phyloP scores from a whole-genome alignment of 495 filamentous ascomycete genomes.

The Aspergillus cristatus region DNA sequence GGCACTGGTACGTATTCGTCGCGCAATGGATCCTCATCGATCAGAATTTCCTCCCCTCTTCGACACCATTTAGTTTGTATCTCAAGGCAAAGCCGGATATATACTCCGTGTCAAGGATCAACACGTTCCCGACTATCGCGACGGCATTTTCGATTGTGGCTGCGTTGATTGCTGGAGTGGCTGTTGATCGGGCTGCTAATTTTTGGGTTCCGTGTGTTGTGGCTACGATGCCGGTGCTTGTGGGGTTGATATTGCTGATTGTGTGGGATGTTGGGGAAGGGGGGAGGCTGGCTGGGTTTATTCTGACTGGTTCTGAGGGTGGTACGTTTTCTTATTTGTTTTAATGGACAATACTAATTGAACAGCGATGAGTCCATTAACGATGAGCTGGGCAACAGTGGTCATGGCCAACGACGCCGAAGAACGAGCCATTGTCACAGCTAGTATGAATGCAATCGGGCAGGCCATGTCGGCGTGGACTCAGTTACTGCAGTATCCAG shows the following conservation, averaged over 20 bases:
- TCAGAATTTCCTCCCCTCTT: conserved; percentile 20
- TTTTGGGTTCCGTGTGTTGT: conserved; percentile 21
- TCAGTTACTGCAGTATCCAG: conserved; percentile 23
- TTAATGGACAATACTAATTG: not conserved
- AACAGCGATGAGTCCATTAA: conserved; percentile 23
- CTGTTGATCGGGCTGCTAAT: conserved; percentile 16
- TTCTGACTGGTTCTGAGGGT: conserved; percentile 23
- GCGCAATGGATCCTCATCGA: conserved; percentile 22
- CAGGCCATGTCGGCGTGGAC: conserved; percentile 25
- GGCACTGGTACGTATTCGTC: conserved; percentile 22
- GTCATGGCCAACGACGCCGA: conserved; percentile 26
- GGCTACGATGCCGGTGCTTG: conserved; percentile 18
- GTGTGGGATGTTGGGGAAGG: conserved; percentile 21
- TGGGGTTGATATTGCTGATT: conserved; percentile 18
- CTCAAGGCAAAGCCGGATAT: conserved; percentile 19
- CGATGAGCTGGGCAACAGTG: conserved; percentile 26
- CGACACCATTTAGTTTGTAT: conserved; percentile 20
- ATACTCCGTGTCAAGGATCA: conserved; percentile 12
- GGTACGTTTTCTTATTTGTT: conserved; percentile 10
- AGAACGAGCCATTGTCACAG: conserved; percentile 25
- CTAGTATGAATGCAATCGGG: conserved; percentile 30
- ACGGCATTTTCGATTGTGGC: conserved; percentile 25
- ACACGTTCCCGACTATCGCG: conserved; percentile 16
- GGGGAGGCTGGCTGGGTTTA: conserved; percentile 22
- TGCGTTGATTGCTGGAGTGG: conserved; percentile 16